Evolutionary conservation across 2,329 filamentous ascomycete species (phyloP).

Genomic region (Dichotomopilus funicola): DNA sequence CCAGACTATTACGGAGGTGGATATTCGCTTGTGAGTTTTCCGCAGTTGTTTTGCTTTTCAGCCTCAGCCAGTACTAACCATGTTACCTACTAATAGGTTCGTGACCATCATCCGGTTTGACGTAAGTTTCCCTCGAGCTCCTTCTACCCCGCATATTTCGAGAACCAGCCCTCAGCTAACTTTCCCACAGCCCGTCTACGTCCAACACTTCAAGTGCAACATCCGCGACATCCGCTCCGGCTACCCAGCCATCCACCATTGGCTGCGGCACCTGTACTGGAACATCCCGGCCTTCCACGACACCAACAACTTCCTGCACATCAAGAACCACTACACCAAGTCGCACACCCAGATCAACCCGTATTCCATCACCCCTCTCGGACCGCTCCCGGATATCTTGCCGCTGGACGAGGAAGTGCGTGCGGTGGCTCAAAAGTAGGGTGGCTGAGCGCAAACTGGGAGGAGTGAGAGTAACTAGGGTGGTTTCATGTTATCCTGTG

Average conservation of each 20-base stretch:
- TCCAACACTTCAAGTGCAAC: constrained; percentile 87
- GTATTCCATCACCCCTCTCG: constrained; percentile 70
- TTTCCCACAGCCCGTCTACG: constrained; percentile 56
- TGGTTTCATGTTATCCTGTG: neutral
- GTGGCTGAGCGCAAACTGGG: neutral
- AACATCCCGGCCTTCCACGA: constrained; percentile 67
- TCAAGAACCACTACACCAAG: constrained; percentile 69
- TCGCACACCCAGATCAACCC: constrained; percentile 63
- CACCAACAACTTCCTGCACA: constrained; percentile 90
- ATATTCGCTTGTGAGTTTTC: constrained; percentile 58
- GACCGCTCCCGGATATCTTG: constrained; percentile 77
- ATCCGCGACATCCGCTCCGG: constrained; percentile 76
- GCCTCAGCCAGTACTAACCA: neutral
- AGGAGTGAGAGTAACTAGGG: neutral
- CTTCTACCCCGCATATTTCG: constrained; percentile 15
- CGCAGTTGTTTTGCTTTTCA: neutral
- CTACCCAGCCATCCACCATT: constrained; percentile 73
- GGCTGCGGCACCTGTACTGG: constrained; percentile 84
- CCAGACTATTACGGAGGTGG: constrained; percentile 68
- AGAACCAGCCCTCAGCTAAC: neutral
- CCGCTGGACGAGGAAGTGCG: constrained; percentile 70
- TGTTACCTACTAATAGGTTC: constrained; percentile 34
- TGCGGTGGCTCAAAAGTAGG: constrained; percentile 34
- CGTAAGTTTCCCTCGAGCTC: constrained; percentile 26
- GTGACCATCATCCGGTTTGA: constrained; percentile 71